Conservation (phyloP, 345 rosid species). For the Eucalyptus sp. region DNA sequence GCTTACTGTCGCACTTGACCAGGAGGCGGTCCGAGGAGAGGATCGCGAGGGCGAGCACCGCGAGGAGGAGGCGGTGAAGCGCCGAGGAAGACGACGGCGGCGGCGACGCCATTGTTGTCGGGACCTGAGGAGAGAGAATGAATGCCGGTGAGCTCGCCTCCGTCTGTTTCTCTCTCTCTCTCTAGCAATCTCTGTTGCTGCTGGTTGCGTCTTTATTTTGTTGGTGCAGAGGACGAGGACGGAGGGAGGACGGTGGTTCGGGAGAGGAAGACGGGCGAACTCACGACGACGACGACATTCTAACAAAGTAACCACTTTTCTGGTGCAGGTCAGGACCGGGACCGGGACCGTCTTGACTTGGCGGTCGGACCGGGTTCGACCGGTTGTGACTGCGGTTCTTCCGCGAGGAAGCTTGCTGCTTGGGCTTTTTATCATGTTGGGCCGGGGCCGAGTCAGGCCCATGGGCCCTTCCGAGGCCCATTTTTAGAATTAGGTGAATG, state of each 20-base stretch:
- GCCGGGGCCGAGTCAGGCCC: background rate
- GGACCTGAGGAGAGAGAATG: background rate
- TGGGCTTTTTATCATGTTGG: background rate
- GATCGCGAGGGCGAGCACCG: constrained; percentile 19
- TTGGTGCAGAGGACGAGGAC: background rate
- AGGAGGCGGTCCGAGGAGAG: constrained; percentile 14
- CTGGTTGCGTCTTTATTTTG: background rate
- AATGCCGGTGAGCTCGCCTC: background rate
- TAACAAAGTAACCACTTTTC: constrained; percentile 11
- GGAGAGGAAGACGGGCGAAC: background rate
- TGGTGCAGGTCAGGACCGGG: background rate
- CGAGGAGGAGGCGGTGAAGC: constrained; percentile 14
- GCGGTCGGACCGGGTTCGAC: background rate
- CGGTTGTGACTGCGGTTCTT: background rate
- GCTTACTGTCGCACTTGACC: constrained; percentile 22
- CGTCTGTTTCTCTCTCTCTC: background rate
- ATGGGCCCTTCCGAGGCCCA: background rate
- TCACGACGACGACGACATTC: background rate
- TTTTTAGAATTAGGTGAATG: fast-evolving
- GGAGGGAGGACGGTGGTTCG: background rate
- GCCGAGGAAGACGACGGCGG: background rate
- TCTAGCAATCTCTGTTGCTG: background rate
- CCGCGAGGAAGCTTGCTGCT: background rate
- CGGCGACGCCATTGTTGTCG: constrained; percentile 27
- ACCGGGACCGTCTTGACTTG: background rate